phyloP scores from a whole-genome alignment of 1,284 basidiomycete genomes.

The Trichosporon inkin region DNA sequence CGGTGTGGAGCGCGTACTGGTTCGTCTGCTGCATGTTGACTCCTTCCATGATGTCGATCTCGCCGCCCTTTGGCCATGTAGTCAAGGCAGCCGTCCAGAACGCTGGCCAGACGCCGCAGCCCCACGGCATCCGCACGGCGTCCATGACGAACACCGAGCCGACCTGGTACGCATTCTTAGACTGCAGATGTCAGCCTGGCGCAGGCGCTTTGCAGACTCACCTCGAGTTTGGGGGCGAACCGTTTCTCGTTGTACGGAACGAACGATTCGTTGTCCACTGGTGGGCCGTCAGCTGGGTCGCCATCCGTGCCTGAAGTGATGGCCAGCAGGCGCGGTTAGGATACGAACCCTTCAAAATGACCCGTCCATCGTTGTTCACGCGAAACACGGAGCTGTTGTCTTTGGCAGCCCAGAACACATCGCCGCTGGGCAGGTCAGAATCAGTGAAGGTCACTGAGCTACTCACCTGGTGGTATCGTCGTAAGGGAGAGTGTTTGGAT shows the following conservation, averaged over 20 bases:
- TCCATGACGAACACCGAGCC: conserved; percentile 54
- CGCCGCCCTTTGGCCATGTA: conserved; percentile 42
- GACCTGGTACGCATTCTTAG: conserved; percentile 57
- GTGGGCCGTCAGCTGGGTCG: neutral
- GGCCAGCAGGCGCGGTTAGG: conserved; percentile 38
- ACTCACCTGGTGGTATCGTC: conserved; percentile 48
- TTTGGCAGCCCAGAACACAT: conserved; percentile 52
- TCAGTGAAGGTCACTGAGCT: neutral
- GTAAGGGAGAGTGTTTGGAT: conserved; percentile 21
- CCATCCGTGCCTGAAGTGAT: conserved; percentile 50
- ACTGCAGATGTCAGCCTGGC: conserved; percentile 34
- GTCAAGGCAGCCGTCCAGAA: conserved; percentile 36
- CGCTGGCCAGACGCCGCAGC: conserved; percentile 40
- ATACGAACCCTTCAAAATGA: conserved; percentile 64
- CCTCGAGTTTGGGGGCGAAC: conserved; percentile 61
- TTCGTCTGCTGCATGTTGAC: conserved; percentile 41
- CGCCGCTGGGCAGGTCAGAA: conserved; percentile 54
- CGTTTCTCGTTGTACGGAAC: conserved; percentile 60
- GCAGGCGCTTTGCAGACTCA: neutral
- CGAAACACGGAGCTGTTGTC: conserved; percentile 49
- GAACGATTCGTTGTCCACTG: conserved; percentile 34
- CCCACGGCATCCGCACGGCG: conserved; percentile 61
- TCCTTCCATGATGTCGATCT: conserved; percentile 44
- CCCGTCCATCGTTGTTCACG: conserved; percentile 65
- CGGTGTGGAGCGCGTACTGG: conserved; percentile 45